Percentiles rank a stretch among this genome's conserved stretches.
These are phyloP conservation scores for Schoenoplectus triqueter DNA, from an alignment of 202 grass and related monocot genomes.

Conservation along the genomic window DNA sequence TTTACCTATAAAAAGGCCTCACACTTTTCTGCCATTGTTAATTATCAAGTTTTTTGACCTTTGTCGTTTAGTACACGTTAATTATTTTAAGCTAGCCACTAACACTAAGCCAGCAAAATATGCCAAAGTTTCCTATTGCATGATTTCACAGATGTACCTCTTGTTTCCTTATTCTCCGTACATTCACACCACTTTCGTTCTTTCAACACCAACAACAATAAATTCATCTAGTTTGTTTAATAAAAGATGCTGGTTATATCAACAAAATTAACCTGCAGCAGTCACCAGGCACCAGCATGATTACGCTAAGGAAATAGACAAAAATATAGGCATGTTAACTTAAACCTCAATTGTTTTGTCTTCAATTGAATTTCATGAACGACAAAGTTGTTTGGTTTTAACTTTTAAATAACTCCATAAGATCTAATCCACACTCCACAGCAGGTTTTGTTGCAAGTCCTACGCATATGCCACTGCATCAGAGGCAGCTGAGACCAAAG, in stretches of 20 bases:
- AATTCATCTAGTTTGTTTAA: neutral
- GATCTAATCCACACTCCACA: constrained; percentile 1
- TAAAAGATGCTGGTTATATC: neutral
- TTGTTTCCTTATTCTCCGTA: neutral
- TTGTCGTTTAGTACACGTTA: neutral
- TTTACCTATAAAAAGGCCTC: constrained; percentile 9
- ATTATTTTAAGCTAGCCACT: neutral
- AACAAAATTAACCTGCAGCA: neutral
- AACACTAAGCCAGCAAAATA: neutral
- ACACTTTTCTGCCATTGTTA: neutral
- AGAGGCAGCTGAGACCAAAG: neutral
- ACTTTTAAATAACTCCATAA: constrained; percentile 13
- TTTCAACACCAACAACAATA: neutral
- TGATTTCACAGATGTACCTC: neutral
- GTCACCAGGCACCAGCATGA: neutral
- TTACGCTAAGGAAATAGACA: neutral
- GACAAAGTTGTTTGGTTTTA: constrained; percentile 7
- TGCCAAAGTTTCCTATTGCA: neutral
- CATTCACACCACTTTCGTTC: neutral
- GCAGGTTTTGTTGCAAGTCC: constrained; percentile 17
- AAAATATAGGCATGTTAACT: neutral
- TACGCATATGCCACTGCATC: constrained; percentile 37
- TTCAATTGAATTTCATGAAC: neutral
- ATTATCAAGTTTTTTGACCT: neutral
- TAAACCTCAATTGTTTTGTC: neutral